Base-by-base conservation (phyloP, 2,329 filamentous ascomycete genomes). In the Onygenales sp. region DNA sequence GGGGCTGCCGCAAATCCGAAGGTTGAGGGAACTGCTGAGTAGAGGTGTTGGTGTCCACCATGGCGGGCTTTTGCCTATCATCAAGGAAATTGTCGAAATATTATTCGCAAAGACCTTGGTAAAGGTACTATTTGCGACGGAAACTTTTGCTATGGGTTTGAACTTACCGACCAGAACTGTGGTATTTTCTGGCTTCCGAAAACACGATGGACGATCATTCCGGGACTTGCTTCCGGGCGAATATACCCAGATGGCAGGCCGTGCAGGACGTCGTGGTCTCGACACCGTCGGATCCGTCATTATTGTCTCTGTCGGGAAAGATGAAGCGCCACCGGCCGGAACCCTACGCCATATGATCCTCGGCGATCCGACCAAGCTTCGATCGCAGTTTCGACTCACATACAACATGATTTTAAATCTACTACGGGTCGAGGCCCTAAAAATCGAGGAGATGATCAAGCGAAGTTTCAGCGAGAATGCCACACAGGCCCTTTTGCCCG, bases 381-480 rank as follows among this genome's bases (percentile, higher is more conserved):
- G 90, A 46, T 97, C 92, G 6, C 93, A 98, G 66, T 98, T 98
- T 77, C 83, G 93, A 56, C 77, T 98, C 47, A 98, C 94, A 0
- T 98, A 98, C 76, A 98, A 97, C 72, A 98, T 98, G 93, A 98
- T 98, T 56, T 76, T 98, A 33, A 98, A 97, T 65, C 77, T 98
- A 35, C 77, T 98, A 48, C 86, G 93, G 38, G 93, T 98, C 2
- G 93, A 98, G 69, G 93, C 93, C 2, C 74, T 98, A 59, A 97
- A 96, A 74, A 97, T 98, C 61, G 93, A 98, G 69, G 93, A 98
- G 72, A 98, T 98, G 93, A 98, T 98, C 76, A 98, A 98, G 78
- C 86, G 93, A 60, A 96, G 91, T 69, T 98, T 98, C 76, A 96
- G 92, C 51, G 93, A 98, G 69, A 93, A 98, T 70, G 92, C 92